Evolutionary conservation across 352 stramenopile genomes (phyloP).

Genomic region (Phytophthora constricta): DNA sequence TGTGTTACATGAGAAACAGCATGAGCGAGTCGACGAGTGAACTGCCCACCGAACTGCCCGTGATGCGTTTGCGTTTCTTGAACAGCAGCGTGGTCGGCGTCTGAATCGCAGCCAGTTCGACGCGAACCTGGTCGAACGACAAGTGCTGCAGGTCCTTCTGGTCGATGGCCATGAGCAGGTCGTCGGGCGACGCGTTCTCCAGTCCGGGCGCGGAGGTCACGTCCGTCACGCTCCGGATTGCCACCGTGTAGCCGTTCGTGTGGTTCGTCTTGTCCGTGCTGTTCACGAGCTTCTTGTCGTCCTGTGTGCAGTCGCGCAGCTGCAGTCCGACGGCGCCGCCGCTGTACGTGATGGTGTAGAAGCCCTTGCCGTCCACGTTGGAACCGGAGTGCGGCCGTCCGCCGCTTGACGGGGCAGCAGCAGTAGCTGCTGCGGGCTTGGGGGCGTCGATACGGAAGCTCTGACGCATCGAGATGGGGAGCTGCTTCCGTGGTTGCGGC

Average conservation of each 20-base stretch:
- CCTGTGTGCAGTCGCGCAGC: constrained; percentile 51
- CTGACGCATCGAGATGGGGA: constrained; percentile 58
- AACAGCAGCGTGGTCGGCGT: constrained; percentile 66
- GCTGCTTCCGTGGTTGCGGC: constrained; percentile 22
- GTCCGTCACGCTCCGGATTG: constrained; percentile 64
- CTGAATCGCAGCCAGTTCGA: constrained; percentile 49
- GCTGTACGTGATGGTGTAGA: constrained; percentile 75
- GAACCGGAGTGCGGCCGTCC: constrained; percentile 24
- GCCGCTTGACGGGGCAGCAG: constrained; percentile 13
- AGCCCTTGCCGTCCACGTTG: constrained; percentile 48
- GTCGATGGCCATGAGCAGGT: constrained; percentile 79
- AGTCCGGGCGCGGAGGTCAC: constrained; percentile 51
- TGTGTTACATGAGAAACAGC: constrained; percentile 66
- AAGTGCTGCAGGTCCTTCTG: constrained; percentile 68
- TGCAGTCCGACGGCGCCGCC: constrained; percentile 57
- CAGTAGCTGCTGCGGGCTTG: constrained; percentile 16
- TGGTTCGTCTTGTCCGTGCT: constrained; percentile 59
- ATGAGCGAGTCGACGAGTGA: constrained; percentile 71
- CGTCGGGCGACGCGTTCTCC: constrained; percentile 55
- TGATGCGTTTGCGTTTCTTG: constrained; percentile 55
- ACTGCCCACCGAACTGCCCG: constrained; percentile 37
- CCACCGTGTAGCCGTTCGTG: constrained; percentile 72
- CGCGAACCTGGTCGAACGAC: constrained; percentile 65
- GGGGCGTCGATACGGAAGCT: constrained; percentile 63
- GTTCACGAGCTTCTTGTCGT: constrained; percentile 51